Base-by-base conservation (phyloP, 2,329 filamentous ascomycete species). In the Trichoderma sp. region DNA sequence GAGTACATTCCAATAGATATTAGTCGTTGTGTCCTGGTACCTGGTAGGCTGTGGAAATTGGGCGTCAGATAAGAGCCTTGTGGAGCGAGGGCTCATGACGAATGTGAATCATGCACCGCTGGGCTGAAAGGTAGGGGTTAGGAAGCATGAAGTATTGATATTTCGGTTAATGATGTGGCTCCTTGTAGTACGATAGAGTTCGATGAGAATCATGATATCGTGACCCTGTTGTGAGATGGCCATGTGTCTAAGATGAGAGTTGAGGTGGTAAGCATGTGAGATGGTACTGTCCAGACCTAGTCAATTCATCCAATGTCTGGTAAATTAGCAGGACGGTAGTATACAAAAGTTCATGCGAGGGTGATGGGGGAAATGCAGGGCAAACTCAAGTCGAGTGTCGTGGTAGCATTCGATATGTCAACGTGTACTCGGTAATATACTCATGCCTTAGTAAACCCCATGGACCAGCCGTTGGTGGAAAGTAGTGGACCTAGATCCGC, bases 401-500 rank as follows among this genome's bases (percentile, higher is more conserved):
- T 58, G 30, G 32, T 58, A 30, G 50, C 50, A 57, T 39, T 28
- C 47, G 20, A 36, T 47, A 43, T 43, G 64, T 30, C 13, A 65
- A 28, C n/a, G 36, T 43, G 28, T 50, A 50, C 43, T 11, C 17
- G 2, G n/a, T 59, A 11, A 68, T 55, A 47, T 58, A 43, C 23
- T 43, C 23, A n/a, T 69, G 39, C 20, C 66, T 36, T 67, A 43
- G 32, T n/a, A 58, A 28, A 20, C 50, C 13, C 50, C 50, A 57
- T 39, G 50, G 36, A 30, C 55, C 36, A 36, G n/a, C 28, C 23
- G 53, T 12, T 32, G 30, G 62, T 28, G 59, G 59, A 47, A 55
- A 55, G n/a, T 12, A 58, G 66, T 62, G 66, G 66, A 69, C 39
- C 65, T 23, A 59, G 55, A 68, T 43, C 36, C 34, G 53, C 34